Base-by-base conservation (phyloP, 768 basidiomycete species). In the Vararia minispora region DNA sequence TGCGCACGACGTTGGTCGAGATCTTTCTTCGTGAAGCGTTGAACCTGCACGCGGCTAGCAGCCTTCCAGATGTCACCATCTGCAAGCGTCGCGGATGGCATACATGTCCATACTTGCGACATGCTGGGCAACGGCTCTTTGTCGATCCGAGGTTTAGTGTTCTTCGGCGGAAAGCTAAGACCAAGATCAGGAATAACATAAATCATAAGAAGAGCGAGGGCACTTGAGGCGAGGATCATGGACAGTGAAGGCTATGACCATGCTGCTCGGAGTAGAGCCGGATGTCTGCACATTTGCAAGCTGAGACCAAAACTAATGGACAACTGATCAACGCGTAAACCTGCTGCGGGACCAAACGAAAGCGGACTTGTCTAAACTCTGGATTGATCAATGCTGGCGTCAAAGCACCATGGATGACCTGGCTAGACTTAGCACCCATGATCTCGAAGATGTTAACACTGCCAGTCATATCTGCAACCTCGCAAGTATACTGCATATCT, bases 141-240 rank as follows among this genome's bases (percentile, higher is more conserved):
- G 10, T 55, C 53, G 5, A 55, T 32, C 4, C 56, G 53, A 3
- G 65, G 53, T 52, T 75, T 76, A 2, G 76, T 70, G 48, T 85
- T 83, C 55, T 79, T 75, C 0, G 88, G 90, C 34, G 90, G 89
- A 52, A 89, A 92, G 47, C 90, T 92, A 37, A 2, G 13, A 33
- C 11, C 3, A 12, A 10, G 8, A 10, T 9, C 13, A 12, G 37
- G 8, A 35, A n/a, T 39, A 5, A 39, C 24, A 22, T 23, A 33
- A 21, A 8, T 25, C 10, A 30, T 21, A 23, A 40, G 24, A 14
- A 29, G n/a, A 20, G 9, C 7, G 14, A 25, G 23, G 28, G 33
- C 46, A 92, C 92, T 68, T 82, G 10, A 97, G 62, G 33, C 94
- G 71, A 10, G 94, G 94, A 56, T 99, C 94, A 27, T 82, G 61